Percentiles rank a stretch among this genome's conserved stretches.
phyloP scores from a whole-genome alignment of 1,284 basidiomycete species.

The Termitomyces sp. region DNA sequence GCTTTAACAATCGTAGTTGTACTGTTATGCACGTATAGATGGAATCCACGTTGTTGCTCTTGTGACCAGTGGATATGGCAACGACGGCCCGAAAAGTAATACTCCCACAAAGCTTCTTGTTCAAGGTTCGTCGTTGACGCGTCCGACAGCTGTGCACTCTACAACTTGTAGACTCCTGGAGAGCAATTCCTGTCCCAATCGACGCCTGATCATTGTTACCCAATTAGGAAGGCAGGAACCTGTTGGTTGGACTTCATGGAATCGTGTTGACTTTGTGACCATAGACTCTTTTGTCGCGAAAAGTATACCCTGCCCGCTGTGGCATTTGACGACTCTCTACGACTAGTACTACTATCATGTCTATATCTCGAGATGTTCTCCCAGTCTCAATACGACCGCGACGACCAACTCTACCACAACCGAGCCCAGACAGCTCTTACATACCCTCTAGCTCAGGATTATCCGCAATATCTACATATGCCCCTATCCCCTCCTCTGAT shows the following conservation, averaged over 20 bases:
- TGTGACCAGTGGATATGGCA: background rate
- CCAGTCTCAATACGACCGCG: conserved; percentile 13
- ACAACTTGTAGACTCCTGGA: background rate
- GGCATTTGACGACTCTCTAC: conserved; percentile 14
- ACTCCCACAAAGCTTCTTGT: background rate
- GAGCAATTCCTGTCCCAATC: background rate
- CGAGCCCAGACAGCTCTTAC: conserved; percentile 11
- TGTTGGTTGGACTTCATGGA: conserved; percentile 11
- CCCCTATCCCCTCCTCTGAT: conserved; percentile 9
- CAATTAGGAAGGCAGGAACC: conserved; percentile 14
- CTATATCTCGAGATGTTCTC: conserved; percentile 6
- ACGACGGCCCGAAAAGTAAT: background rate
- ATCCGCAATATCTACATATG: conserved; percentile 9
- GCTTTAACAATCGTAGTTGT: background rate
- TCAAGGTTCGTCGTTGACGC: background rate
- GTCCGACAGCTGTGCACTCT: background rate
- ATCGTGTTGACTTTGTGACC: conserved; percentile 9
- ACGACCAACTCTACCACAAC: conserved; percentile 10
- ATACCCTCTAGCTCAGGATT: conserved; percentile 13
- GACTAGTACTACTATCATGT: conserved; percentile 12
- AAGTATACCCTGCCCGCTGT: conserved; percentile 17
- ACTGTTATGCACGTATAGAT: background rate
- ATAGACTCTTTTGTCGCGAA: background rate
- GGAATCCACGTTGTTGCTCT: background rate
- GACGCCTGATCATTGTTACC: conserved; percentile 11